Percentiles rank a stretch among this genome's conserved stretches.
phyloP scores from a whole-genome alignment of 768 basidiomycete species.

The Hygrophorus russula region DNA sequence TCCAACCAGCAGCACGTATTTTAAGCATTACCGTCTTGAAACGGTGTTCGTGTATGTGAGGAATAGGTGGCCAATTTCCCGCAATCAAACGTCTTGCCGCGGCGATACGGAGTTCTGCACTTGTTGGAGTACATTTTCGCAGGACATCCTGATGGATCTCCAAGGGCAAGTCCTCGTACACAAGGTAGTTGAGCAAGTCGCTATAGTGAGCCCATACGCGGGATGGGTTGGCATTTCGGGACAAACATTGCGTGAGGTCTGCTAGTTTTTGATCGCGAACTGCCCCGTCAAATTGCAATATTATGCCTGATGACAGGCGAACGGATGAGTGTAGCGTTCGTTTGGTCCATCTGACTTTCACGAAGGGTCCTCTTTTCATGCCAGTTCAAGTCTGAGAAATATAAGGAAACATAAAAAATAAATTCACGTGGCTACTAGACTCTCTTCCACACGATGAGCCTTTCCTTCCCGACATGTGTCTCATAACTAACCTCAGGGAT shows the following conservation, averaged over 20 bases:
- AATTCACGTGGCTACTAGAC: slow-evolving; percentile 1
- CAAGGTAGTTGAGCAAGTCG: slow-evolving; percentile 39
- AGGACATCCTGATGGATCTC: slow-evolving; percentile 62
- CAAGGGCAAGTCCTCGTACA: slow-evolving; percentile 41
- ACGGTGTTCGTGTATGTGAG: slow-evolving; percentile 55
- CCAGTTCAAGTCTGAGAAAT: neutral
- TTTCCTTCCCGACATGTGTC: slow-evolving; percentile 36
- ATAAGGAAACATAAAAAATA: no score
- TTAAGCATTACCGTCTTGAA: slow-evolving; percentile 59
- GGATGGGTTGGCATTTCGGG: slow-evolving; percentile 26
- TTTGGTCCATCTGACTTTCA: neutral
- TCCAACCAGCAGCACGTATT: slow-evolving; percentile 43
- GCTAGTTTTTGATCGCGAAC: slow-evolving; percentile 9
- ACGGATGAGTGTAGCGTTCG: slow-evolving; percentile 8
- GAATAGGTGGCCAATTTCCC: slow-evolving; percentile 22
- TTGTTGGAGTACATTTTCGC: slow-evolving; percentile 47
- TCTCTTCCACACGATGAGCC: slow-evolving; percentile 44
- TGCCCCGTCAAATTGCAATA: slow-evolving; percentile 1
- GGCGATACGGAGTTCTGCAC: slow-evolving; percentile 30
- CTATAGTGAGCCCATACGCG: slow-evolving; percentile 58
- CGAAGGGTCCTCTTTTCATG: neutral
- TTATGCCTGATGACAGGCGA: slow-evolving; percentile 5
- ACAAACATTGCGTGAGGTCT: slow-evolving; percentile 22
- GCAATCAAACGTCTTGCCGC: slow-evolving; percentile 29
- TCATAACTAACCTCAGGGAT: slow-evolving; percentile 31